Conservation (phyloP, 768 basidiomycete species). For the Mrakia frigida region DNA sequence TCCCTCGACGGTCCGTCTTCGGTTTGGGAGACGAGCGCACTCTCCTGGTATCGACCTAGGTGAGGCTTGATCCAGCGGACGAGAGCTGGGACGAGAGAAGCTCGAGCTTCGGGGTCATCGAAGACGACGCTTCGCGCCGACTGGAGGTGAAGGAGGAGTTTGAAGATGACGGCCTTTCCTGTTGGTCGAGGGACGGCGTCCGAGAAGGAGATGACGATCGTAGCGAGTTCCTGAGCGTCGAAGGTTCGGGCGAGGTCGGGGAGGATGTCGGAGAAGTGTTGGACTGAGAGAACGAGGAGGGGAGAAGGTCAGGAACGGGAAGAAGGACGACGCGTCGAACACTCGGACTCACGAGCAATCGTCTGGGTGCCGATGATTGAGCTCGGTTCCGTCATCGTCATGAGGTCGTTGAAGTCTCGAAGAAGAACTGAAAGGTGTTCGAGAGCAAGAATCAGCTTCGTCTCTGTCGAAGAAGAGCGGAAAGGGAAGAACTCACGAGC, state of each 20-base stretch:
- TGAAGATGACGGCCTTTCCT: conserved; percentile 87
- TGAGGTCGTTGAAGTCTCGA: conserved; percentile 76
- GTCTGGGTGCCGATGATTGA: conserved; percentile 96
- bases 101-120: conserved; percentile 70
- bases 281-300: conserved; percentile 51
- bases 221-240: conserved; percentile 72
- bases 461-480: neutral
- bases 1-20: conserved; percentile 1
- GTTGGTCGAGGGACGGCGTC: conserved; percentile 70
- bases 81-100: conserved; percentile 75
- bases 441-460: neutral
- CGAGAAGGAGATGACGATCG: conserved; percentile 78
- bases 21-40: conserved; percentile 49
- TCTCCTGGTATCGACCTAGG: conserved; percentile 87
- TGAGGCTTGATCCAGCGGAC: conserved; percentile 93
- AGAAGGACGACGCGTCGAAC: neutral
- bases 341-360: conserved; percentile 5
- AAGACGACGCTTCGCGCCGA: conserved; percentile 84
- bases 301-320: neutral
- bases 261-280: conserved; percentile 86
- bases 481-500: conserved; percentile 8
- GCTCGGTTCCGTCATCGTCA: conserved; percentile 69
- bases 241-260: conserved; percentile 82
- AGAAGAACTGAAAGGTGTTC: conserved; percentile 56
- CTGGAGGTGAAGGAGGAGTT: conserved; percentile 87